Evolutionary conservation across 176 grass and related monocot species (phyloP), one percentile per base, ranked within the genome.

Genomic region (Metroxylon sagu): DNA sequence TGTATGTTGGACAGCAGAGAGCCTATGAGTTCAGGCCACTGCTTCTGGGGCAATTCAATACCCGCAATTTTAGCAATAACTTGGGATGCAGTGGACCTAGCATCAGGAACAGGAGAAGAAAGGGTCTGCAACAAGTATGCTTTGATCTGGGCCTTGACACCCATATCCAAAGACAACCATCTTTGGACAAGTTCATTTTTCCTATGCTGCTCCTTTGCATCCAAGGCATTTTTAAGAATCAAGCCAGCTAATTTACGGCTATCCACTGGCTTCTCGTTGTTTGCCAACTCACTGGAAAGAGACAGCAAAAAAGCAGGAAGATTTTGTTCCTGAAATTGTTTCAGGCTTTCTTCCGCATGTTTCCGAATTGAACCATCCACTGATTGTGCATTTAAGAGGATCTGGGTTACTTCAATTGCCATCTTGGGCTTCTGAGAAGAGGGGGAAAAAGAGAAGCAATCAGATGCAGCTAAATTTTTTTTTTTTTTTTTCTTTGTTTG

Each of bases 261-360:
- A 50, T 64, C 61, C 50, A 64, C 61, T 25, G 61, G 61, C 61
- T 64, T 64, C 12, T 64, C 61, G 10, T 64, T 64, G 43, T 64
- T 64, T 16, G 61, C 39, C 50, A 64, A 50, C 19, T 64, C 61
- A 50, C 16, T 50, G 50, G 61, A 64, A 64, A 64, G 61, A 26
- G 61, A 64, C 4, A 64, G 19, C 21, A 64, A 64, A 64, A 64
- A 64, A 14, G 1, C 43, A 64, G 43, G 21, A 25, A 50, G 19
- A 12, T 50, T 64, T 64, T 64, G 43, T 50, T 64, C 61, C 61
- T 64, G 61, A 26, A 64, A 64, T 21, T 64, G 61, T 50, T 50
- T 64, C 21, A 64, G 61, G 48, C 61, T 64, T 26, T 64, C 61
- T 50, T 64, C 61, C 26, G 61, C 61, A 50, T 64, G 61, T 64